Evolutionary conservation across 495 filamentous ascomycete genomes (phyloP).

Genomic region (Cladorrhinum samala): DNA sequence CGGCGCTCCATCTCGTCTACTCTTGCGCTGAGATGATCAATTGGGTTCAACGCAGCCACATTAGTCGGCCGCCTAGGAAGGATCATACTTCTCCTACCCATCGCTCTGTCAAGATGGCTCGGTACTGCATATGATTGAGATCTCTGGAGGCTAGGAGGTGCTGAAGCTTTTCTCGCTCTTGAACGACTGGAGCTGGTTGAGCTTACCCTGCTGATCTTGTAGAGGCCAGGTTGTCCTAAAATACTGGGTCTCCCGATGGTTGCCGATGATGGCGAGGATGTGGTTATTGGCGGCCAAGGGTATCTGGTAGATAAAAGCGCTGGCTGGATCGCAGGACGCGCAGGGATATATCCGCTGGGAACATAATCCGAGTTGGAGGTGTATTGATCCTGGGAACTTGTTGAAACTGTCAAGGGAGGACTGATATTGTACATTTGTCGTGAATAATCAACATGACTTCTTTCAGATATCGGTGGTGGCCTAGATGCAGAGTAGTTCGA

Average conservation of each 20-base stretch:
- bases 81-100: constrained; percentile 1
- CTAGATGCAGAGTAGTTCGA: background rate
- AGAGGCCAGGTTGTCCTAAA: constrained; percentile 20
- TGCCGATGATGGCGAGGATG: constrained; percentile 13
- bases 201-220: constrained; percentile 24
- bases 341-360: background rate
- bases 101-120: constrained; percentile 14
- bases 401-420: background rate
- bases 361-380: background rate
- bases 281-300: constrained; percentile 6
- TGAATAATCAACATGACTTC: background rate
- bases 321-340: constrained; percentile 15
- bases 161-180: constrained; percentile 5
- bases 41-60: background rate
- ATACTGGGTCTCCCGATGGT: constrained; percentile 16
- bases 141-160: constrained; percentile 1
- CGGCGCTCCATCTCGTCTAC: background rate
- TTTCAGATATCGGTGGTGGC: background rate
- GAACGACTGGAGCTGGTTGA: constrained; percentile 5
- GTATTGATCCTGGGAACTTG: constrained; percentile 2
- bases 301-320: background rate
- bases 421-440: background rate
- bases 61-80: background rate
- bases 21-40: background rate
- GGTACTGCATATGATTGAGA: constrained; percentile 8